These are phyloP conservation scores for Chytriomyces sp. DNA, from an alignment of 192 early-diverging fungal species.

Conservation along the genomic window DNA sequence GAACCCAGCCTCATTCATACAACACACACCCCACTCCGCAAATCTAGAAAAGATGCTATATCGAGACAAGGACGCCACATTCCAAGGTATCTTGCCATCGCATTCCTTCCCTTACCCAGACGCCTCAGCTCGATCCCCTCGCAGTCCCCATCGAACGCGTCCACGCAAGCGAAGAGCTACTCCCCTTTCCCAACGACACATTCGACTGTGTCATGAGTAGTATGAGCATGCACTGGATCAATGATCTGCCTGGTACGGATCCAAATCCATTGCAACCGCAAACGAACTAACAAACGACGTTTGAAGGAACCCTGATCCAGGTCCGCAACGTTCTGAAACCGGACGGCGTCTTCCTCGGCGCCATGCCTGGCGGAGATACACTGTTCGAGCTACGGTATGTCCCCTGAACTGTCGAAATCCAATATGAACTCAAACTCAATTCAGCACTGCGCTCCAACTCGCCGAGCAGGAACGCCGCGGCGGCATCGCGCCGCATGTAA, in stretches of 20 bases:
- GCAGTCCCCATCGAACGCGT: conserved; percentile 73
- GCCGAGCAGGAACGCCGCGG: conserved; percentile 90
- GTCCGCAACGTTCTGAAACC: conserved; percentile 80
- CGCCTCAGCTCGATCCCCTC: not conserved
- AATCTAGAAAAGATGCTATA: conserved; percentile 49
- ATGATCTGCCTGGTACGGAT: conserved; percentile 78
- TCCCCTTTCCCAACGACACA: conserved; percentile 80
- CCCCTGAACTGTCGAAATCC: not conserved
- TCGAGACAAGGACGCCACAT: conserved; percentile 52
- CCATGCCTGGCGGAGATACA: conserved; percentile 95
- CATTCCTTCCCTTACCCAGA: not conserved
- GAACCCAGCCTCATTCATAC: conserved; percentile 6
- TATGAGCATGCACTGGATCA: conserved; percentile 92
- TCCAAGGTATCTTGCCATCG: conserved; percentile 20
- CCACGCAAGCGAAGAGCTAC: conserved; percentile 82
- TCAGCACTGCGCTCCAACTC: conserved; percentile 83
- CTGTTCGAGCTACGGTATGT: conserved; percentile 83
- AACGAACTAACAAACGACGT: conserved; percentile 1
- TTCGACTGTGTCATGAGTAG: conserved; percentile 87
- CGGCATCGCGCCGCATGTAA: conserved; percentile 85
- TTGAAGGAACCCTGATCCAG: conserved; percentile 75
- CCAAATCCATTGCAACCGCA: not conserved
- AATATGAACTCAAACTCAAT: not conserved
- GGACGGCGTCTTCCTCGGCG: conserved; percentile 90
- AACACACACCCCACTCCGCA: conserved; percentile 5